Conservation (phyloP, 129 eudicot genomes). For the Logfia minima region DNA sequence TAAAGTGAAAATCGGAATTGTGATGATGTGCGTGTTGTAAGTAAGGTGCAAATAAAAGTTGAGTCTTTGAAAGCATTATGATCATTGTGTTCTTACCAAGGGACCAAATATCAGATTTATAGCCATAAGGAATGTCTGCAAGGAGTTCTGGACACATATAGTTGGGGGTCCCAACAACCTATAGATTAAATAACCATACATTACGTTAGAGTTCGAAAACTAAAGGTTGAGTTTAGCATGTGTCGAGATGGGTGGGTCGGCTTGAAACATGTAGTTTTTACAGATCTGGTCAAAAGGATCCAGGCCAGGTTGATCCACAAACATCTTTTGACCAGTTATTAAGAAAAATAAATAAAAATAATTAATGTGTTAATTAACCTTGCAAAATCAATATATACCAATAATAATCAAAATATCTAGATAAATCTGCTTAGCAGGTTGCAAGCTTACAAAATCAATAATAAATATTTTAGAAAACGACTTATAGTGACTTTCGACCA, state of each 20-base stretch:
- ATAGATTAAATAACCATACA: conserved; percentile 8
- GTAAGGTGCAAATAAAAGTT: neutral
- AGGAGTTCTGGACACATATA: conserved; percentile 98
- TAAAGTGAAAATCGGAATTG: neutral
- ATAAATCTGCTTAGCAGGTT: neutral
- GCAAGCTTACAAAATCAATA: neutral
- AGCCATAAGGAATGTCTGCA: conserved; percentile 95
- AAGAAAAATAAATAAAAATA: no score
- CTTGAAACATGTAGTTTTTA: neutral
- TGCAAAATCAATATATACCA: neutral
- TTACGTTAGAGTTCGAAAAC: neutral
- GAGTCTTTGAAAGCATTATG: neutral
- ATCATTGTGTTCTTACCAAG: conserved; percentile 52
- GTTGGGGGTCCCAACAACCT: conserved; percentile 98
- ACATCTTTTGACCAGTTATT: neutral
- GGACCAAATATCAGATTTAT: conserved; percentile 98
- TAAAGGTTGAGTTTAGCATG: neutral
- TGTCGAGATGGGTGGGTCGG: neutral
- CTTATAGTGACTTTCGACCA: neutral
- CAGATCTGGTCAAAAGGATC: neutral
- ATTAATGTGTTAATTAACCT: no score
- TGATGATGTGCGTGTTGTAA: neutral
- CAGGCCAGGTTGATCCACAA: neutral
- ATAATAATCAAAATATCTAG: neutral
- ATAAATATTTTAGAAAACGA: neutral